Evolutionary conservation across 23 red algal species (phyloP).

Genomic region (Gracilaria vermiculophylla): DNA sequence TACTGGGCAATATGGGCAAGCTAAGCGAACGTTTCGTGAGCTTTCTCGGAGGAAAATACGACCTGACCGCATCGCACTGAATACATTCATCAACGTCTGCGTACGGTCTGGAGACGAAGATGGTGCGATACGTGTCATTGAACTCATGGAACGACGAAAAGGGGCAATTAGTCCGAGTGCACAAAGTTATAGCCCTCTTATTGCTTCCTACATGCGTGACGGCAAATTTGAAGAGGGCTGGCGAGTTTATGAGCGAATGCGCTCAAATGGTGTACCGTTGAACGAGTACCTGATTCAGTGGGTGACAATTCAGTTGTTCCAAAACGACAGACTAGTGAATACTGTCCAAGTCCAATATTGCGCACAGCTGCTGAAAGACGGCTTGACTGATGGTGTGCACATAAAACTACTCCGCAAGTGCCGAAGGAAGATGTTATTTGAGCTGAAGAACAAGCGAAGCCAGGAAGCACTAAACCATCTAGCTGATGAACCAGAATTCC

Average conservation of each 20-base stretch:
- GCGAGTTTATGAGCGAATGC: conserved; percentile 43
- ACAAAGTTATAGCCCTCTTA: conserved; percentile 23
- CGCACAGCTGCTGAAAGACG: conserved; percentile 2
- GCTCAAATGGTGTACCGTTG: not conserved
- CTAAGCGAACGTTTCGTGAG: conserved; percentile 37
- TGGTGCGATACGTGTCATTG: conserved; percentile 28
- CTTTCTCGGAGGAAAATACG: conserved; percentile 16
- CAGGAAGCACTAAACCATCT: not conserved
- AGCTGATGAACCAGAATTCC: conserved; percentile 26
- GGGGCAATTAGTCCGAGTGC: conserved; percentile 4
- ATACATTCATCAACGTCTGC: conserved; percentile 47
- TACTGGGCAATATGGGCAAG: conserved; percentile 5
- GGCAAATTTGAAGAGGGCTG: not conserved
- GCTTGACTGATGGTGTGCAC: not conserved
- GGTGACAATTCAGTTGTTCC: not conserved
- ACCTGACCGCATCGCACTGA: conserved; percentile 56
- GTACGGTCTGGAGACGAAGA: conserved; percentile 20
- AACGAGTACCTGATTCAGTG: conserved; percentile 14
- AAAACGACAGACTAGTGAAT: not conserved
- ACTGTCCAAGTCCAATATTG: not conserved
- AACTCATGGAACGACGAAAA: conserved; percentile 29
- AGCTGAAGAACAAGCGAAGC: not conserved
- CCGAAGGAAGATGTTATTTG: not conserved
- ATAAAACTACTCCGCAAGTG: conserved; percentile 24
- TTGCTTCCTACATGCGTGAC: not conserved